These are phyloP conservation scores for Grosmannia huntii DNA, from an alignment of 2,329 filamentous ascomycete species.

Conservation along the genomic window DNA sequence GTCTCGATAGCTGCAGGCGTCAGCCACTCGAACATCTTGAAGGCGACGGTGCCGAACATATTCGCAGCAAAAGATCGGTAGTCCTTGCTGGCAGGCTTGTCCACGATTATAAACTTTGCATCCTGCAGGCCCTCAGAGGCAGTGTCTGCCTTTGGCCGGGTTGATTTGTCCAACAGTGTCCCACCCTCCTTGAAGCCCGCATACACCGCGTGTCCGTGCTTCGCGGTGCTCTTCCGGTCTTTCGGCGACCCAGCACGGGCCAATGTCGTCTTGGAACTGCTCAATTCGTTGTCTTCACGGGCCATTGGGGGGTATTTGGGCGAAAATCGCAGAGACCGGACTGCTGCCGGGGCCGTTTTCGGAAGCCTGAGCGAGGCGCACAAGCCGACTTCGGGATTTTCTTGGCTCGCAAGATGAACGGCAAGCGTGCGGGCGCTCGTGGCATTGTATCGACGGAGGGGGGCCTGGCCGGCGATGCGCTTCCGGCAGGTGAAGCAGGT, in stretches of 20 bases:
- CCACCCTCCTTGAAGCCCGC: background rate
- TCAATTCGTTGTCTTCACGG: background rate
- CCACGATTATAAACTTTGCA: constrained; percentile 25
- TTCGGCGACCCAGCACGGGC: background rate
- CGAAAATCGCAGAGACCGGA: constrained; percentile 34
- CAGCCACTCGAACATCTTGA: constrained; percentile 62
- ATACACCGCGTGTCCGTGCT: background rate
- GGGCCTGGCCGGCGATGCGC: constrained; percentile 50
- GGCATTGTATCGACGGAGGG: constrained; percentile 65
- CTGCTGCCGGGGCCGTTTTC: constrained; percentile 29
- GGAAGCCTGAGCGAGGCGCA: constrained; percentile 41
- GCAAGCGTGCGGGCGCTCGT: constrained; percentile 74
- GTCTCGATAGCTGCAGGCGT: constrained; percentile 42
- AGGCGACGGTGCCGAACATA: constrained; percentile 51
- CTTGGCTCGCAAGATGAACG: constrained; percentile 66
- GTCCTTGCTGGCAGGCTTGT: constrained; percentile 38
- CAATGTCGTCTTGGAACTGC: background rate
- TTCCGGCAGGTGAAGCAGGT: constrained; percentile 73
- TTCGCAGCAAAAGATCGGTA: constrained; percentile 49
- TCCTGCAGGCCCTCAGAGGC: background rate
- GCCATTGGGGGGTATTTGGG: constrained; percentile 18
- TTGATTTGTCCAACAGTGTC: background rate
- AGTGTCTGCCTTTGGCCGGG: background rate
- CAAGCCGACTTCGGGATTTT: constrained; percentile 58
- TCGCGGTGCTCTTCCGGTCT: background rate